Conservation (phyloP, 75 land plant species). For the Selaginella tamariscina region DNA sequence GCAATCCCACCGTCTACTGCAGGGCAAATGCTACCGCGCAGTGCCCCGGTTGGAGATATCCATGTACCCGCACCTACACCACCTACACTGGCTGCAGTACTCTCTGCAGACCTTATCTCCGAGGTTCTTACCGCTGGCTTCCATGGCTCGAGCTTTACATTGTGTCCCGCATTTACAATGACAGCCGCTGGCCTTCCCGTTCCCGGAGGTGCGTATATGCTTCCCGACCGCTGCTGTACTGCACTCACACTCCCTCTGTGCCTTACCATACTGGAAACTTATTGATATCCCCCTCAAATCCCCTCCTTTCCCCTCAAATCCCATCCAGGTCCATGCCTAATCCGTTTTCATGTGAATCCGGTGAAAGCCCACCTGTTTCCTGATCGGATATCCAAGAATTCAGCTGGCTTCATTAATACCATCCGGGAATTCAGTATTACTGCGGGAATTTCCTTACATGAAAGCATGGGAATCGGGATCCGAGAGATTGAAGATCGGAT, state of each 20-base stretch:
- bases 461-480: too few relatives aligned
- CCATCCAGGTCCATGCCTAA: too few relatives aligned
- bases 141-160: neutral
- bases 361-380: neutral
- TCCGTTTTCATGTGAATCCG: neutral
- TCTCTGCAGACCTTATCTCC: neutral
- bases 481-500: neutral
- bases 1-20: conserved; percentile 9
- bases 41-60: neutral
- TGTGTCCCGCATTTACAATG: neutral
- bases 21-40: conserved; percentile 10
- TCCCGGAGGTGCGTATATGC: neutral
- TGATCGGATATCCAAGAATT: neutral
- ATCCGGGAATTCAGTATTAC: too few relatives aligned
- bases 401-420: too few relatives aligned
- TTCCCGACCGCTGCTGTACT: neutral
- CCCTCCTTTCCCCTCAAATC: too few relatives aligned
- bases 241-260: neutral
- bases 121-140: too few relatives aligned
- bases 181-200: neutral
- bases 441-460: too few relatives aligned
- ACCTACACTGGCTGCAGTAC: neutral
- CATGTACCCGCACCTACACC: conserved; percentile 7
- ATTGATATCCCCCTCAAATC: too few relatives aligned
- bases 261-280: neutral